These are phyloP conservation scores for Yamadazyma triangularis DNA, from an alignment of 1,139 yeast species.

Conservation along the genomic window DNA sequence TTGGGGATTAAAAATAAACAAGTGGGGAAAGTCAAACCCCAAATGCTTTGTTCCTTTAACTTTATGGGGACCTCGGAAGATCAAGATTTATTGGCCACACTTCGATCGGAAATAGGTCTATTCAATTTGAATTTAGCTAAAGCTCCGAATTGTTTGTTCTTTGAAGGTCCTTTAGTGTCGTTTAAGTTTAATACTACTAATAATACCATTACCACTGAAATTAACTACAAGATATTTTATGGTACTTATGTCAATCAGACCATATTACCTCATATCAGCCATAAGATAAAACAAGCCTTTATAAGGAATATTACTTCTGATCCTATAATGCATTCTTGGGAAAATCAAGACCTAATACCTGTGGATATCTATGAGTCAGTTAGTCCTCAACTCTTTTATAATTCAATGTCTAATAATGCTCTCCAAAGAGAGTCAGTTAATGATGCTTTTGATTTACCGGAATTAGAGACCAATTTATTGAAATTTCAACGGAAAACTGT, in stretches of 20 bases:
- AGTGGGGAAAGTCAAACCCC: conserved; percentile 11
- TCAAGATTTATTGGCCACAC: neutral
- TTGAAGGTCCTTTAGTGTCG: conserved; percentile 7
- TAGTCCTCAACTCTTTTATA: conserved; percentile 29
- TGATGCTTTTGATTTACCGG: conserved; percentile 35
- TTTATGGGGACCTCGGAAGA: conserved; percentile 2
- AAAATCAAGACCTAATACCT: too few species aligned
- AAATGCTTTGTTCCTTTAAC: conserved; percentile 11
- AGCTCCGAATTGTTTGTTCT: conserved; percentile 10
- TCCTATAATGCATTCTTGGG: neutral
- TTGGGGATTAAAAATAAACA: conserved; percentile 12
- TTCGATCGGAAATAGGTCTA: conserved; percentile 11
- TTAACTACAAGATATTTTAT: conserved; percentile 10
- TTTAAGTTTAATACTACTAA: conserved; percentile 7
- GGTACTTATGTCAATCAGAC: conserved; percentile 13
- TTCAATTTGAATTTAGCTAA: conserved; percentile 11
- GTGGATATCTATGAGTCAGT: conserved; percentile 7
- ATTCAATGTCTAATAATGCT: conserved; percentile 30
- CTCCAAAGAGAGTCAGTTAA: conserved; percentile 7
- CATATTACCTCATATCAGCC: conserved; percentile 8
- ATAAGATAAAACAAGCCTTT: conserved; percentile 10
- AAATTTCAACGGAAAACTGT: conserved; percentile 63
- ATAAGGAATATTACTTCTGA: conserved; percentile 1
- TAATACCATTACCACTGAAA: conserved; percentile 5
- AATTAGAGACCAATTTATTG: conserved; percentile 45